A percentile compares a stretch with the other conserved stretches of the same genome.
These are phyloP conservation scores for Eutrema yunnanense DNA, from an alignment of 345 rosid species.

Conservation along the genomic window DNA sequence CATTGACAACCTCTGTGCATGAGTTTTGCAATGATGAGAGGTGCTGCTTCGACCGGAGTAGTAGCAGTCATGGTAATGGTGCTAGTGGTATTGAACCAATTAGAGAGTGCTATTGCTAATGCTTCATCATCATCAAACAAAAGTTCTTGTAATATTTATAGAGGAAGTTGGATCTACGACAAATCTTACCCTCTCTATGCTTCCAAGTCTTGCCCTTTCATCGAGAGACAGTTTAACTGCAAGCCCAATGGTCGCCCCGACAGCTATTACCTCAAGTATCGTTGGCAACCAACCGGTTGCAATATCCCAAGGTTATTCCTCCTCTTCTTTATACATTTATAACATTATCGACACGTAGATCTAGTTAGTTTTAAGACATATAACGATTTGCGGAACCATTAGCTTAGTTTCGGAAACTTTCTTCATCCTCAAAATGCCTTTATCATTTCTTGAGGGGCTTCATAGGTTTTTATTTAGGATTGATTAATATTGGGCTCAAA, in stretches of 20 bases:
- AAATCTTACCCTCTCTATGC: conserved; percentile 48
- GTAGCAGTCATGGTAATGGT: conserved; percentile 16
- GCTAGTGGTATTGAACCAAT: conserved; percentile 18
- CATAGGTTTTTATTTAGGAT: background rate
- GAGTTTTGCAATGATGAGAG: conserved; percentile 28
- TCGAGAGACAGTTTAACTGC: conserved; percentile 53
- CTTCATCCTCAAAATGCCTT: background rate
- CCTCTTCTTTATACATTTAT: background rate
- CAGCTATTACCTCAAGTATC: conserved; percentile 46
- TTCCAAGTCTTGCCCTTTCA: conserved; percentile 41
- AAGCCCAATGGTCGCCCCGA: conserved; percentile 51
- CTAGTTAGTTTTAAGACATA: background rate
- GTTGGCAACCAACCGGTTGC: conserved; percentile 61
- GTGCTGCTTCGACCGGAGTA: conserved; percentile 3
- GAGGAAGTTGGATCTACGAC: conserved; percentile 64
- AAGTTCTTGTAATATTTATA: conserved; percentile 26
- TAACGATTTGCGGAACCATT: background rate
- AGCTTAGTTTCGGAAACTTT: background rate
- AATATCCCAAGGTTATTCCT: conserved; percentile 42
- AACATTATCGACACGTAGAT: background rate
- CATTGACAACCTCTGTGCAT: background rate
- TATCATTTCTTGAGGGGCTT: background rate
- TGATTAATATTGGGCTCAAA: background rate
- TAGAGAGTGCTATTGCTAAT: conserved; percentile 15
- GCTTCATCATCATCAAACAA: conserved; percentile 7